Conservation (phyloP, 2,329 filamentous ascomycete genomes). For the Diplodia seriata region DNA sequence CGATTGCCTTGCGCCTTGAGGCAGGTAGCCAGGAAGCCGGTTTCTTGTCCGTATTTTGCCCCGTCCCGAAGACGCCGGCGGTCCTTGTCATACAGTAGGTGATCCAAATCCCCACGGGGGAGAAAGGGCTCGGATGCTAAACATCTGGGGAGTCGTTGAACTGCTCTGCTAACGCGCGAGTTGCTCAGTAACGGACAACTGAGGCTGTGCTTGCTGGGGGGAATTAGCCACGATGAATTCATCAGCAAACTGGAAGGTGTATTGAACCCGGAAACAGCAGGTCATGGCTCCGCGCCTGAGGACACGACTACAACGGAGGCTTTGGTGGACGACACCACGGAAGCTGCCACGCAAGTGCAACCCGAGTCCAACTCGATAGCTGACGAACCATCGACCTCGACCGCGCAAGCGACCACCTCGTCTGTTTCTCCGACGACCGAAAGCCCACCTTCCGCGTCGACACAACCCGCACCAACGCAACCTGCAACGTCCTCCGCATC, state of each 20-base stretch:
- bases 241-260: conserved; percentile 57
- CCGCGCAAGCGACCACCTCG: conserved; percentile 32
- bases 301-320: neutral
- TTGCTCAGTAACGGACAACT: conserved; percentile 71
- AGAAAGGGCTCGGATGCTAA: neutral
- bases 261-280: conserved; percentile 32
- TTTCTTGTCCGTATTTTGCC: conserved; percentile 82
- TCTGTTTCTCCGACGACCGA: conserved; percentile 11
- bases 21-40: conserved; percentile 80
- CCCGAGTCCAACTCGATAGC: neutral
- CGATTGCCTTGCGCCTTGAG: conserved; percentile 73
- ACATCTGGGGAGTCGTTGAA: neutral
- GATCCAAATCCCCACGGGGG: neutral
- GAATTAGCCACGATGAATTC: conserved; percentile 71
- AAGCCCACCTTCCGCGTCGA: conserved; percentile 19
- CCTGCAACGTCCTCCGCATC: neutral
- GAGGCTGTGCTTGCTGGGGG: conserved; percentile 75
- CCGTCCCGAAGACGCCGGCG: conserved; percentile 77
- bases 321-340: neutral
- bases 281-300: neutral
- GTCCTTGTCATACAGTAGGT: conserved; percentile 76
- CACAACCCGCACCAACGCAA: conserved; percentile 10
- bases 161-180: conserved; percentile 35
- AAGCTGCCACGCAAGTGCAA: neutral
- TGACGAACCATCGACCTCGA: neutral